Base-by-base conservation (phyloP, 177 flowering plant genomes). In the Vitis hybrid region DNA sequence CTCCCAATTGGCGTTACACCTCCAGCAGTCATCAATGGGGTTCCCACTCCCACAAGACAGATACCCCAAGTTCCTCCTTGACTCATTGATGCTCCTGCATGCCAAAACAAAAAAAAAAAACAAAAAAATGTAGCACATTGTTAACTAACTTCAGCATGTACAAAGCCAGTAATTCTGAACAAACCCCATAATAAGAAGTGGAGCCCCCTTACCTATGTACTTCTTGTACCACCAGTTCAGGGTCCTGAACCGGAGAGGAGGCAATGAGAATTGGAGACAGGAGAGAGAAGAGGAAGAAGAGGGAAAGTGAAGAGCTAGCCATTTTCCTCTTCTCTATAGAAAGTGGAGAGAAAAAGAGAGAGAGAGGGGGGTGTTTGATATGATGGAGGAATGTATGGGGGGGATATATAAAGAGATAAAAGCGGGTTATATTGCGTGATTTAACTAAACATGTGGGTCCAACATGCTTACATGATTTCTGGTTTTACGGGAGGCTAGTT, bases 1-100 rank as follows among this genome's bases (percentile, higher is more conserved):
- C 77, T 84, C 92, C 97, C 97, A 92, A 57, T 92, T 79, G 4
- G 88, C 85, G 74, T 88, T 93, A 64, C 94, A 90, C 60, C 97
- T 71, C 94, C 97, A 92, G 85, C 97, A 92, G 66, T 91, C 97
- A 72, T 92, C 97, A 50, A 92, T 92, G 1, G 97, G 97, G 65
- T 92, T 92, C 0, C 97, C 97, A 2, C 86, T 83, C 21, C 85
- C 86, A 62, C 97, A 91, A 0, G 97, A 91, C 3, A 91, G 72
- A 61, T 84, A 91, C 1, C 87, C 92, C 79, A 91, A 72, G 21
- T 81, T 80, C 76, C 97, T 80, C 78, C 94, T 80, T 1, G 95
- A 83, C 9, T 71, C 84, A 77, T 91, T 91, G 62, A 90, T 80
- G 48, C 79, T 79, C 88, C 97, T 89, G 32, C 32, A 30, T 5